A percentile compares a stretch with the other conserved stretches of the same genome.
Conservation (phyloP, 2,329 filamentous ascomycete species). For the Scedosporium apiospermum region DNA sequence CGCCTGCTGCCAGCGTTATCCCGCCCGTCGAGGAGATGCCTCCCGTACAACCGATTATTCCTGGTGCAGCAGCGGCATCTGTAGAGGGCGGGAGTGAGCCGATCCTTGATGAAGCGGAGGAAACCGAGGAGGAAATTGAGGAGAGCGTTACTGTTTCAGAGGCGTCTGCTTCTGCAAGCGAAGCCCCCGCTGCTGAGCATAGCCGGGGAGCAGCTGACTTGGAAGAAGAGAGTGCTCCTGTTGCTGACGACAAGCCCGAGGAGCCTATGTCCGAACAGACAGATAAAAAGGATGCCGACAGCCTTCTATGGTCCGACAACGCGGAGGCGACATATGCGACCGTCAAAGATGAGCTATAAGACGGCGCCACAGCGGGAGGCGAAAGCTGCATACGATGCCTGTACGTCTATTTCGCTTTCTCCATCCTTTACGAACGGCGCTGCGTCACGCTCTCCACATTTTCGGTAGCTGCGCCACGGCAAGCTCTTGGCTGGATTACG, state of each 20-base stretch:
- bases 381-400: too few species aligned
- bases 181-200: background rate
- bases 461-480: too few species aligned
- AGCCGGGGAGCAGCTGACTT: background rate
- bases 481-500: background rate
- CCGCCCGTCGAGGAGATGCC: conserved; percentile 12
- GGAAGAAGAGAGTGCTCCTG: conserved; percentile 7
- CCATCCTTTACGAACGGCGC: too few species aligned
- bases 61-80: background rate
- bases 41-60: background rate
- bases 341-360: background rate
- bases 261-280: background rate
- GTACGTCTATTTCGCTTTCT: too few species aligned
- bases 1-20: conserved; percentile 13
- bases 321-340: background rate
- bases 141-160: conserved; percentile 12
- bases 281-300: background rate
- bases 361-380: too few species aligned
- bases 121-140: background rate
- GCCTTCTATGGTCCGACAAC: background rate
- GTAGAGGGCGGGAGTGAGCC: background rate
- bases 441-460: too few species aligned
- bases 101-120: background rate
- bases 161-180: conserved; percentile 8
- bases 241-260: background rate